Evolutionary conservation across 1,139 yeast genomes (phyloP), one percentile per base, ranked within the genome.

Genomic region (Yamadazyma pseudoaaseri): DNA sequence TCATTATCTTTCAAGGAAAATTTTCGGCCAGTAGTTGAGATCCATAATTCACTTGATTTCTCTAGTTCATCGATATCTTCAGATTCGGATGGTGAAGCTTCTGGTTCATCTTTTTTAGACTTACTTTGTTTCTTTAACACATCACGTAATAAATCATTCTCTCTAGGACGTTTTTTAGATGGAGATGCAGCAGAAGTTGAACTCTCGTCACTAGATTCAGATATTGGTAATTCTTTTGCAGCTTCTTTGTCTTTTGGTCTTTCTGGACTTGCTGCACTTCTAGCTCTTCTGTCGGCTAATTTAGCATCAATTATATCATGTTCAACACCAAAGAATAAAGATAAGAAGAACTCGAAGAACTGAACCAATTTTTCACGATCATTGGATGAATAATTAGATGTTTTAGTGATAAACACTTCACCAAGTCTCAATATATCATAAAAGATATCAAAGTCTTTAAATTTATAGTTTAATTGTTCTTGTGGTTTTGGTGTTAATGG

Each of bases 401-500:
- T 76, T 44, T 79, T 77, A 47, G 73, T 75, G 44, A 92, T 70
- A 54, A 80, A 89, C n/a, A 77, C 77, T 40, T 78, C 75, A 7
- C 86, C 75, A 44, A 92, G 70, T 40, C 76, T 74, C 37, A 85
- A 58, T 32, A 90, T 76, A 59, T 94, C 98, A 56, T 71, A 72
- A 31, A 94, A 64, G 14, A 92, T 78, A 10, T 75, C 82, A 35
- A 65, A 59, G 52, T 92, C 96, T 7, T 65, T 61, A 48, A 90
- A 79, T 24, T 62, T 62, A 52, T 79, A 89, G 39, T 74, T 74
- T 42, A 92, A 70, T 58, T 92, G 97, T 39, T 84, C 83, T 54
- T 82, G 83, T 7, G 95, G 86, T 47, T 77, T 82, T 11, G 96
- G 96, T 27, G 94, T 83, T 49, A 87, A 72, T 30, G 96, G 96